Evolutionary conservation across 2,329 filamentous ascomycete species (phyloP), one percentile per base, ranked within the genome.

Genomic region (Sporothrix brunneoviolacea): DNA sequence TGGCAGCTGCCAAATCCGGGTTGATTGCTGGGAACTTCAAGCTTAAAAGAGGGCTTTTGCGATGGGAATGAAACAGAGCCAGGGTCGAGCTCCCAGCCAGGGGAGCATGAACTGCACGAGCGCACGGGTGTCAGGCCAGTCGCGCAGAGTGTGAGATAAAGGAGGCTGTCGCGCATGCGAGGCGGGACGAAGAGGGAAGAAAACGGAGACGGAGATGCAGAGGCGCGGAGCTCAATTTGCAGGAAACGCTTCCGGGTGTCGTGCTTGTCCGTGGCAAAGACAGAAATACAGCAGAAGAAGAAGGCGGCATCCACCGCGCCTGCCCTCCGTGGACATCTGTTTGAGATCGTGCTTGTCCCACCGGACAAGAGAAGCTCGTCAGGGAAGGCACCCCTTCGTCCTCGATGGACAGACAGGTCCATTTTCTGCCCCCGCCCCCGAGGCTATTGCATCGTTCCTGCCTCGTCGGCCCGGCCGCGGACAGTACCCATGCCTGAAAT

Each of bases 31-130:
- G 24, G 10, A 28, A 28, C 6, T 28, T 5, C 24, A 28, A 5
- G 24, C 6, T 5, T 5, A 28, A 10, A 28, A 10, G 24, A 28
- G 24, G 24, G n/a, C 13, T 35, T 35, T 13, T 16, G 32, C 32
- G 24, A 28, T 10, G 24, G 24, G 24, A 28, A 35, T 7, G 5
- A 35, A 13, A 35, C 32, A 19, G 18, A 16, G n/a, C 36, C 27
- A 24, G 37, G 37, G 37, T 39, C 12, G 36, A 48, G 37, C 19
- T 38, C 43, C 28, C 37, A 27, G 37, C 46, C 37, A 48, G 46
- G 37, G 37, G 46, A 41, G 46, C 46, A 41, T 48, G 45, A 48
- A 38, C 36, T 40, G 45, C 36, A 40, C 35, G 24, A 48, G 36
- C 45, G 35, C 45, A 48, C 45, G 36, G 45, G 36, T 38, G 30